Evolutionary conservation across 2,329 filamentous ascomycete species (phyloP), one percentile per base, ranked within the genome.

Genomic region (Celoporthe dispersa): DNA sequence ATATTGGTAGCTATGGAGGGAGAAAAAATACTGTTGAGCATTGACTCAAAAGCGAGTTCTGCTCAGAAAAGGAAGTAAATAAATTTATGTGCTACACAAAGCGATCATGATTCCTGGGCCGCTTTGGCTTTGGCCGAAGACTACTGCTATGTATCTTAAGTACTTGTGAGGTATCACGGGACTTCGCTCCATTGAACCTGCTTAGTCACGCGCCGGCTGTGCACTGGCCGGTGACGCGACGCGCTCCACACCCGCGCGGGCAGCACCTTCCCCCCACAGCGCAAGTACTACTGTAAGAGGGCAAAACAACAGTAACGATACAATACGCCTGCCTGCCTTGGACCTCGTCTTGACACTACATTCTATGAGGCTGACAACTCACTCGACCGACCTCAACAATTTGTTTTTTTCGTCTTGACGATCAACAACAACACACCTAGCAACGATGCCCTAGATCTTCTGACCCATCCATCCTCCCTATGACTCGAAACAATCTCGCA

Each of bases 401-500:
- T 65, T 37, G 4, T 39, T 11, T 39, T 22, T 37, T n/a, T 41
- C 22, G 57, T 37, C 62, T 65, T 71, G 68, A 67, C 60, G 59
- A 41, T 59, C 19, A 5, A 59, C 19, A 61, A 28, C 35, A 63
- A 19, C 60, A 48, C 7, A n/a, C 7, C 22, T 9, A 25, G 60
- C 57, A 63, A 68, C 62, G 64, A 70, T 62, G 68, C 71, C 72
- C 72, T 73, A 78, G 80, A 78, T 80, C 79, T 65, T 62, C 74
- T 72, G 79, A 77, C 80, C 76, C 77, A 77, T 77, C 76, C 77
- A 77, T 77, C 68, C 79, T 68, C 66, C 51, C 85, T 81, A 89
- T 89, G 87, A 89, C 87, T 81, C 86, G 85, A 77, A 88, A 89
- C 80, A 89, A 89, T 76, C 83, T 89, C 71, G 78, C 80, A 75